Base-by-base conservation (phyloP, 1,284 basidiomycete species). In the Vanrija sp. region DNA sequence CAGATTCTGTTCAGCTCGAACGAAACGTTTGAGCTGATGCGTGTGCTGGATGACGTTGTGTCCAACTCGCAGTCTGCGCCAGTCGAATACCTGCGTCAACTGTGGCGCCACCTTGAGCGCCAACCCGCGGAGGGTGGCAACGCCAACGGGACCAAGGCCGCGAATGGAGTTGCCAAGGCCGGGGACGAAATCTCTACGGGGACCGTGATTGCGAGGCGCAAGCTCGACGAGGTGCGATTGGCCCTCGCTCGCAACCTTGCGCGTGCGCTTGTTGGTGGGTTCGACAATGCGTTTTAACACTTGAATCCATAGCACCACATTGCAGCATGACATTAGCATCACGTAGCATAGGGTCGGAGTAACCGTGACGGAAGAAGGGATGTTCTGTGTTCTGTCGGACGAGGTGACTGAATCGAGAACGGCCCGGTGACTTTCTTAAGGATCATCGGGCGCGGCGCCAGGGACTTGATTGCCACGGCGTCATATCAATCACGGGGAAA, bases 11-110 rank as follows among this genome's bases (percentile, higher is more conserved):
- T 80, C 51, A 56, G 66, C 2, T 61, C 73, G 2, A 56, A 67
- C 14, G 73, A 73, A 45, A 78, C 77, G 1, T 78, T 75, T 45
- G 77, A 79, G 52, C 67, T 79, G 19, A 65, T 80, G 51, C 65
- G 77, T 2, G 64, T 75, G 16, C 57, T 78, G n/a, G 76, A 79
- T 52, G 76, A 78, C 27, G 65, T 78, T 19, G 63, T 69, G 6
- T 50, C 61, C 2, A 69, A 67, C 41, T 65, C 74, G 2, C 51
- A 54, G 8, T 72, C 62, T 44, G 72, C 73, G 3, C 64, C 69
- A 0, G 48, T 54, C 15, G 69, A 69, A 24, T 75, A 75, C 53
- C 65, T 76, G n/a, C 48, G 53, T 0, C 65, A 64, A 47, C 48
- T 71, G 43, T 54, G 55, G 20, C 31, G 48, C 9, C 64, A 64